Base-by-base conservation (phyloP, 2,329 filamentous ascomycete species). In the Talaromyces sp. region DNA sequence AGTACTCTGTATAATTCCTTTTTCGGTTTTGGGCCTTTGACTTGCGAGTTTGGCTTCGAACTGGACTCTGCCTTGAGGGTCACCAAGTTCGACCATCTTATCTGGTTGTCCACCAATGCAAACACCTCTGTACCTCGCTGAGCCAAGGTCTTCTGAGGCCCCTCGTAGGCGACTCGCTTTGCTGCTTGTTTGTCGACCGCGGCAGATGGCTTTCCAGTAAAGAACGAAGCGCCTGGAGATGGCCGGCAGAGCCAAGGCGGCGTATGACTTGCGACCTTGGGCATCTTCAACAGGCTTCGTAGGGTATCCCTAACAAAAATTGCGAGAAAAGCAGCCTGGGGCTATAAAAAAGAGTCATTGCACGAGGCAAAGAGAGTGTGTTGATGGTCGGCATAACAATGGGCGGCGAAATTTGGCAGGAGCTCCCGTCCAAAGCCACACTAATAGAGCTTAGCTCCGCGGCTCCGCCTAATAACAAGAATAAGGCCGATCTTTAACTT, bases 51-150 rank as follows among this genome's bases (percentile, higher is more conserved):
- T n/a, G 70, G 64, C 56, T 70, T 67, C 54, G 77, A 72, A 63
- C 79, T 75, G 77, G 77, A 80, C 65, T 78, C 72, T 59, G 86
- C 89, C 78, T 96, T 96, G 69, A 98, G 75, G 62, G 88, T 85
- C 56, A 86, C 85, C 59, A 99, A 78, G 75, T 96, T 91, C 10
- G 90, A 88, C 92, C 95, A 99, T 73, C 93, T 84, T 63, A 99
- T 89, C 75, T 98, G 91, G 68, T 89, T 93, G 55, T 93, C 93
- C 46, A 89, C 87, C 21, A 92, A 93, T 13, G 91, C 87, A 71
- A 98, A 98, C 10, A 98, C 80, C 70, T 99, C 93, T 0, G 90
- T 91, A 17, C 90, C 92, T 62, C 93, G 83, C 55, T 85, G 86
- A 10, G 92, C 93, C 68, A 98, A 88, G 0, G 87, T 92, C 64